Percentiles rank a stretch among this genome's conserved stretches.
These are phyloP conservation scores for Aspergillus sp. DNA, from an alignment of 2,329 filamentous ascomycete genomes.

Conservation along the genomic window DNA sequence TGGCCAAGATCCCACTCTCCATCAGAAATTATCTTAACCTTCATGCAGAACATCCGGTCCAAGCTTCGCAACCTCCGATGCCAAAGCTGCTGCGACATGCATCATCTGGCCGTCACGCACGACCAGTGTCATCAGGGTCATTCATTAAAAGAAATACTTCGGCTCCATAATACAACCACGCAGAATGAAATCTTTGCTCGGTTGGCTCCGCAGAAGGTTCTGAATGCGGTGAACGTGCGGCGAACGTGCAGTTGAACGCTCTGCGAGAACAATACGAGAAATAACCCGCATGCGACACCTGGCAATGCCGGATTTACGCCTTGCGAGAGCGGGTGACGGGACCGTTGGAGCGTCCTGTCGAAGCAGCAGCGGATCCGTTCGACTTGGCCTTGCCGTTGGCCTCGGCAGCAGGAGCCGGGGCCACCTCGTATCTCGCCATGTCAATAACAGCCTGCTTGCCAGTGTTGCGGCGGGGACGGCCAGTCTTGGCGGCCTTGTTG, in stretches of 20 bases:
- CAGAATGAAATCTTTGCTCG: not conserved
- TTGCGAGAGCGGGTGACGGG: constrained; percentile 49
- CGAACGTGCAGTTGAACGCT: not conserved
- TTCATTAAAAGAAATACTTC: constrained; percentile 29
- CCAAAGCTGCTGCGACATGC: constrained; percentile 21
- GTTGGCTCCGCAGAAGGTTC: not conserved
- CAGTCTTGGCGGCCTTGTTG: constrained; percentile 60
- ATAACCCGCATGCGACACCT: not conserved
- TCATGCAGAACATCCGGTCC: constrained; percentile 16
- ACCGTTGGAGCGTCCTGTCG: constrained; percentile 43
- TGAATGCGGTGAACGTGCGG: not conserved
- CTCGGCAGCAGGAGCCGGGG: constrained; percentile 31
- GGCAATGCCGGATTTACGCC: constrained; percentile 33
- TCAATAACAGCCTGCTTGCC: constrained; percentile 85
- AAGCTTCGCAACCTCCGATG: constrained; percentile 14
- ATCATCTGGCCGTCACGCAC: constrained; percentile 23
- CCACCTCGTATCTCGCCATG: constrained; percentile 71
- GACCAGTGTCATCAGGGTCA: constrained; percentile 29
- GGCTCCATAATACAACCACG: constrained; percentile 13
- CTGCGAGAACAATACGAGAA: not conserved
- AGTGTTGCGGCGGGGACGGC: constrained; percentile 54
- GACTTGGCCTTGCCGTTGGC: constrained; percentile 30
- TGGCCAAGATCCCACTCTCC: constrained; percentile 6
- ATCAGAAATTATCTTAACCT: constrained; percentile 15
- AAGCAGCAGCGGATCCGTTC: constrained; percentile 33